Percentiles rank a stretch among this genome's conserved stretches.
phyloP scores from a whole-genome alignment of 176 grass and related monocot genomes.

The Hordeum vulgare region MorexV3_pseudomolecules_assembly NC_058524.1:609201128-609201627 shows the following conservation, averaged over 20 bases:
- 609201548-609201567: not conserved
- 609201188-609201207: not conserved
- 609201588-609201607: slow-evolving; percentile 8
- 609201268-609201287: not conserved
- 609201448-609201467: not conserved
- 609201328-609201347: not conserved
- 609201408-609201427: not conserved
- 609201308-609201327: not conserved
- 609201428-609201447: not conserved
- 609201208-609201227: not conserved
- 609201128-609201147: not conserved
- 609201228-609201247: not conserved
- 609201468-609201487: not conserved
- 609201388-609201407: not conserved
- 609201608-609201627: slow-evolving; percentile 92
- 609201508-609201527: not conserved
- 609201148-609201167: not conserved
- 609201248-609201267: not conserved
- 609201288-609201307: not conserved
- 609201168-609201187: not conserved
- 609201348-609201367: not conserved
- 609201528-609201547: not conserved
- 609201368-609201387: not conserved
- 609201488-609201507: not conserved
- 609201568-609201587: not conserved